Conservation (phyloP, 306 rosid species). For the Morella rubra region DNA sequence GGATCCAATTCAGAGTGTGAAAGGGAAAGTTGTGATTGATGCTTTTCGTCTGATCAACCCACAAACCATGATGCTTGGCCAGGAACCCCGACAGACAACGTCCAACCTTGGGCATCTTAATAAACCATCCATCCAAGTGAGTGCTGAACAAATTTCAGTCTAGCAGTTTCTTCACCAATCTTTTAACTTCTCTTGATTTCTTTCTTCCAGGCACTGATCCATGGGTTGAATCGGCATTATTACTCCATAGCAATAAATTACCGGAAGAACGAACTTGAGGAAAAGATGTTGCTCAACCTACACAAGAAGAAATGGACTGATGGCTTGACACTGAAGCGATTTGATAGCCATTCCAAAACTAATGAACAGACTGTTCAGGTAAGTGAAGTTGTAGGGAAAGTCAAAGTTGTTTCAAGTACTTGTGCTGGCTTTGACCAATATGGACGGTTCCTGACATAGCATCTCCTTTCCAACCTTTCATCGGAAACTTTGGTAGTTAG, state of each 20-base stretch:
- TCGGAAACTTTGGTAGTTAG: not conserved
- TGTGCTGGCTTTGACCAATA: not conserved
- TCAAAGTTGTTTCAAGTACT: not conserved
- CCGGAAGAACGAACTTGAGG: conserved; percentile 93
- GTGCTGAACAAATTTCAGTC: conserved; percentile 21
- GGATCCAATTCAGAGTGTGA: conserved; percentile 94
- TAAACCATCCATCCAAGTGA: conserved; percentile 94
- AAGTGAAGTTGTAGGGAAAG: conserved; percentile 19
- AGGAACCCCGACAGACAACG: conserved; percentile 93
- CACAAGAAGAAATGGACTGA: conserved; percentile 99
- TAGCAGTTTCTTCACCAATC: conserved; percentile 3
- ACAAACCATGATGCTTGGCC: conserved; percentile 95
- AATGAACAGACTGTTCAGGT: conserved; percentile 96
- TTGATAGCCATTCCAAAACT: conserved; percentile 88
- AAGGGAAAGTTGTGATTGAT: conserved; percentile 95
- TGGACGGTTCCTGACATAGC: not conserved
- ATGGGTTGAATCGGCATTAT: conserved; percentile 93
- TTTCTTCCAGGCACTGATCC: conserved; percentile 76
- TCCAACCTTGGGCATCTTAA: conserved; percentile 94
- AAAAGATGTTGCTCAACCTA: conserved; percentile 91
- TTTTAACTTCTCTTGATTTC: conserved; percentile 26
- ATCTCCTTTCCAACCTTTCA: not conserved
- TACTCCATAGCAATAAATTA: conserved; percentile 90
- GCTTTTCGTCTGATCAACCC: conserved; percentile 95
- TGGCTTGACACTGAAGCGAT: conserved; percentile 72